These are phyloP conservation scores for Pachyrhizus erosus DNA, from an alignment of 306 rosid genomes.

Conservation along the genomic window DNA sequence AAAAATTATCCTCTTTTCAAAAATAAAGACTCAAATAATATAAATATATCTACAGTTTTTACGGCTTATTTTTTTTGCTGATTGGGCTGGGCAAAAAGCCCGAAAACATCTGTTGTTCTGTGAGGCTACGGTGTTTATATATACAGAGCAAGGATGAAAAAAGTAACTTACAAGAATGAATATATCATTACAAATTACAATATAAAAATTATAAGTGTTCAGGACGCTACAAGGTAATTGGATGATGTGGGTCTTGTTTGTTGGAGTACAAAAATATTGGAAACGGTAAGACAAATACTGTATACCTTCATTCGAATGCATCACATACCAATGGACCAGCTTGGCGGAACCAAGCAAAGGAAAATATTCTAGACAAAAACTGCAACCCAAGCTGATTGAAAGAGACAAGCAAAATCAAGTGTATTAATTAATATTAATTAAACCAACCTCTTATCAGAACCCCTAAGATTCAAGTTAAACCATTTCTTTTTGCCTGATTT, in stretches of 20 bases:
- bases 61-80: too few relatives aligned
- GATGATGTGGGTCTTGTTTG: slow-evolving; percentile 37
- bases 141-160: slow-evolving; percentile 16
- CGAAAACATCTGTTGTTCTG: not conserved
- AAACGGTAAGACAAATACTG: slow-evolving; percentile 43
- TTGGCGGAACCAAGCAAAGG: slow-evolving; percentile 53
- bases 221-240: slow-evolving; percentile 45
- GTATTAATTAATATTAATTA: slow-evolving; percentile 29
- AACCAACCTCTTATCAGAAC: slow-evolving; percentile 66
- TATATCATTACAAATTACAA: slow-evolving; percentile 44
- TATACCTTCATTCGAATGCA: slow-evolving; percentile 47
- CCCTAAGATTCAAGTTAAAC: slow-evolving; percentile 83
- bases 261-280: slow-evolving; percentile 45
- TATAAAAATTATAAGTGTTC: slow-evolving; percentile 44
- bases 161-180: slow-evolving; percentile 47
- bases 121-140: not conserved
- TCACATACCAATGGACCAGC: slow-evolving; percentile 54
- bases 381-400: slow-evolving; percentile 46
- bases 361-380: slow-evolving; percentile 47
- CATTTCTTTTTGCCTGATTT: slow-evolving; percentile 91
- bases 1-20: not conserved
- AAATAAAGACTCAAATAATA: not conserved
- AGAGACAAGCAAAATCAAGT: slow-evolving; percentile 35
- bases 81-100: too few relatives aligned
- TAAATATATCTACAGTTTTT: not conserved